Base-by-base conservation (phyloP, 1,284 basidiomycete species). In the Ustilago curta region DNA sequence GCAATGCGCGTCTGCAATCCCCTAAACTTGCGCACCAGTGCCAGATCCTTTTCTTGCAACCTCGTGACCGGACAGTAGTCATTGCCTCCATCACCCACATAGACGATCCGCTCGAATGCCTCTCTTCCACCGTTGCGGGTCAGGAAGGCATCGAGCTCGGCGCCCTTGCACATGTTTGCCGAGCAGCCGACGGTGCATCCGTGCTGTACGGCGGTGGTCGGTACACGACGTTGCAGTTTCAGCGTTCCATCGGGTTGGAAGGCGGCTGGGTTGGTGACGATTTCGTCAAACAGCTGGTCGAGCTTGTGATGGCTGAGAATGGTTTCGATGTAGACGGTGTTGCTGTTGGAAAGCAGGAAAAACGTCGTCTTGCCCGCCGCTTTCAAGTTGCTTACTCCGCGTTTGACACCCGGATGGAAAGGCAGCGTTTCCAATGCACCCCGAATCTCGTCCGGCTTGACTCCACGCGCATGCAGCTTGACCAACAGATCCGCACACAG, bases 121-220 rank as follows among this genome's bases (percentile, higher is more conserved):
- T 85, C 84, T 35, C 87, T 86, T 16, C 89, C 88, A n/a, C 88
- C 88, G 71, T 92, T 88, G n/a, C 90, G 87, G 2, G 87, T 87
- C 45, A 96, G 87, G 87, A 92, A 97, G 0, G 90, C 90, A 5
- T 91, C 89, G 31, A 99, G 88, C 85, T 99, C 96, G 77, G 93
- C 91, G 43, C 96, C 96, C 88, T 99, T 99, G 88, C 96, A 99
- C 95, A 99, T 97, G 87, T 99, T 99, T 11, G 92, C 89, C 63
- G 91, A 91, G 87, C 96, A 99, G 16, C 96, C 96, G 57, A 97
- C 88, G 55, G 87, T 88, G 87, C 96, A 99, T 2, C 82, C 84
- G 85, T 99, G 97, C 79, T 95, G 95, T 18, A 63, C 62, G 2
- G 61, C 73, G 43, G 87, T 84, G 16, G 92, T 91, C 57, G 91